phyloP scores from a whole-genome alignment of 2,329 filamentous ascomycete genomes.

The Beauveria caledonica region DNA sequence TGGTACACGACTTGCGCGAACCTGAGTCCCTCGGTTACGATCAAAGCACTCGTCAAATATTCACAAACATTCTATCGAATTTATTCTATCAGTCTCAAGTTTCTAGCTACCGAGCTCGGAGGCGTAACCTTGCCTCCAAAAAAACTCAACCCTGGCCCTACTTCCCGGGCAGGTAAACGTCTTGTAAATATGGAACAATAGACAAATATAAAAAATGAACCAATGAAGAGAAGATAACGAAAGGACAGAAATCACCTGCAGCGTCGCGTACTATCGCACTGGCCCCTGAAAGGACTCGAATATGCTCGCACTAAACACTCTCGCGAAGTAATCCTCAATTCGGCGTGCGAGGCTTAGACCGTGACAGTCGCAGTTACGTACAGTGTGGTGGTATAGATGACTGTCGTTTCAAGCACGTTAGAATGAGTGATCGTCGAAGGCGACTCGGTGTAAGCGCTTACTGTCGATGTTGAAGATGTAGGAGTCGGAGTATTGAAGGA shows the following conservation, averaged over 20 bases:
- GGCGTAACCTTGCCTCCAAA: not conserved
- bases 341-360: not conserved
- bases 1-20: too few species aligned
- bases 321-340: not conserved
- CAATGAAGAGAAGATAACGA: constrained; percentile 13
- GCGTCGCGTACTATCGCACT: not conserved
- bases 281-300: not conserved
- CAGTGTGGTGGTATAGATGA: constrained; percentile 17
- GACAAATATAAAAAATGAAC: constrained; percentile 14
- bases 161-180: constrained; percentile 9
- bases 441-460: not conserved
- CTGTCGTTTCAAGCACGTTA: constrained; percentile 12
- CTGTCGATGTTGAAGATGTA: not conserved
- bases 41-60: too few species aligned
- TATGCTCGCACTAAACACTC: not conserved
- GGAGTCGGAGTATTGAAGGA: not conserved
- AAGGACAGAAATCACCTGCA: constrained; percentile 6
- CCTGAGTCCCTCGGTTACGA: too few species aligned
- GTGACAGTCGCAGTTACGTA: constrained; percentile 13
- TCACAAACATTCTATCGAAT: not conserved
- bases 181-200: constrained; percentile 14
- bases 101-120: not conserved
- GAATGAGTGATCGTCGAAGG: not conserved
- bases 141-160: not conserved
- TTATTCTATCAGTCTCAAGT: constrained; percentile 1